Conservation (phyloP, 1,139 yeast genomes). For the Saccharomycopsis hybrid region DNA sequence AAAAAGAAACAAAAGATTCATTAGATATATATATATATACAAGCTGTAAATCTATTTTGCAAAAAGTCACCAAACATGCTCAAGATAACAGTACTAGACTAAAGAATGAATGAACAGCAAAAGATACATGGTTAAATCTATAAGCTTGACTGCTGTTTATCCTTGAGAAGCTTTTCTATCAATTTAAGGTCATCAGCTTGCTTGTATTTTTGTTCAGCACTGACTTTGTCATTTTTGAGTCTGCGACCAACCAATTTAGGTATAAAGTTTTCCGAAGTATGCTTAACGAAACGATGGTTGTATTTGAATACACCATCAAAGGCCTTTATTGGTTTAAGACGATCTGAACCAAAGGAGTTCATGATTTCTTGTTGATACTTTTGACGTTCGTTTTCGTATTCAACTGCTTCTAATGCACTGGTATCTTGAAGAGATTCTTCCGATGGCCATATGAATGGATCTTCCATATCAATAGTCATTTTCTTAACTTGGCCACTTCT, state of each 20-base stretch:
- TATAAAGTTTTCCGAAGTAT: slow-evolving; percentile 63
- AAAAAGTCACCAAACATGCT: too few relatives aligned
- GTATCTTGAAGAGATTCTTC: slow-evolving; percentile 37
- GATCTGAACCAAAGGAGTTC: slow-evolving; percentile 57
- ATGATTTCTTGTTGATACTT: slow-evolving; percentile 38
- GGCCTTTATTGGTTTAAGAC: slow-evolving; percentile 58
- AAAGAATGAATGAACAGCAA: too few relatives aligned
- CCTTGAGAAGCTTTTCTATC: slow-evolving; percentile 15
- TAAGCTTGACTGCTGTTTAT: background rate
- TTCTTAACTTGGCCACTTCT: slow-evolving; percentile 80
- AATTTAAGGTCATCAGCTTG: slow-evolving; percentile 25
- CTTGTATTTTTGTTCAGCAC: slow-evolving; percentile 26
- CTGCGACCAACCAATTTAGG: slow-evolving; percentile 43
- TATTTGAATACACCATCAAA: slow-evolving; percentile 77
- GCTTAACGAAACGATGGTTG: slow-evolving; percentile 29
- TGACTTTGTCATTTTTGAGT: slow-evolving; percentile 36
- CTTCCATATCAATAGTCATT: slow-evolving; percentile 91
- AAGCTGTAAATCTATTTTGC: too few relatives aligned
- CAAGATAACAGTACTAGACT: too few relatives aligned
- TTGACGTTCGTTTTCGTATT: slow-evolving; percentile 33
- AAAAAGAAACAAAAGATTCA: too few relatives aligned
- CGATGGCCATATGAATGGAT: slow-evolving; percentile 88
- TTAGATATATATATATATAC: too few relatives aligned
- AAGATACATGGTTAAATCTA: too few relatives aligned
- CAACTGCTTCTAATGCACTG: slow-evolving; percentile 32